Evolutionary conservation across 176 grass and related monocot genomes (phyloP).

Genomic region (Oryza glaberrima): DNA sequence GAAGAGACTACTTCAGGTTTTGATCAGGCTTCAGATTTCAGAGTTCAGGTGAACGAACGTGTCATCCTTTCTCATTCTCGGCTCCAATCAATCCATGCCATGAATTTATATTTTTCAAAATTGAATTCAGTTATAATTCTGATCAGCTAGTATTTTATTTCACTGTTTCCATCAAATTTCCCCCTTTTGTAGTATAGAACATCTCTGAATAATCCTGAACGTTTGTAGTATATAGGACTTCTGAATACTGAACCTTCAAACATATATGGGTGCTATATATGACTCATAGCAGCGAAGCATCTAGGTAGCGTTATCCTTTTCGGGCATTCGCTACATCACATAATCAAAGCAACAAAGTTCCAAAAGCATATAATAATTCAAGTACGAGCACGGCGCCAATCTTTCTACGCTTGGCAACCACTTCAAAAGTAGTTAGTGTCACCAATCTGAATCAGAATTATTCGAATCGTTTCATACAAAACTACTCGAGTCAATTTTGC

Average conservation of each 20-base stretch:
- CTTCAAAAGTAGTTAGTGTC: not conserved
- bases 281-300: not conserved
- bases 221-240: not conserved
- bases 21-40: not conserved
- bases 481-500: too few relatives aligned
- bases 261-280: not conserved
- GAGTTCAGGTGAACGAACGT: not conserved
- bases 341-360: not conserved
- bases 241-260: not conserved
- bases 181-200: not conserved
- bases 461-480: not conserved
- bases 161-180: not conserved
- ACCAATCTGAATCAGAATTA: not conserved
- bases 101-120: not conserved
- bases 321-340: not conserved
- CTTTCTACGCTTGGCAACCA: not conserved
- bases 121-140: not conserved
- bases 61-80: too few relatives aligned
- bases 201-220: not conserved
- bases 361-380: not conserved
- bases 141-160: not conserved
- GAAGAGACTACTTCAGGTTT: not conserved
- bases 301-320: not conserved
- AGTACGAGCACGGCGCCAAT: not conserved
- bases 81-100: not conserved